phyloP scores from a whole-genome alignment of 345 rosid genomes.

The Xanthoceras sorbifolium region DNA sequence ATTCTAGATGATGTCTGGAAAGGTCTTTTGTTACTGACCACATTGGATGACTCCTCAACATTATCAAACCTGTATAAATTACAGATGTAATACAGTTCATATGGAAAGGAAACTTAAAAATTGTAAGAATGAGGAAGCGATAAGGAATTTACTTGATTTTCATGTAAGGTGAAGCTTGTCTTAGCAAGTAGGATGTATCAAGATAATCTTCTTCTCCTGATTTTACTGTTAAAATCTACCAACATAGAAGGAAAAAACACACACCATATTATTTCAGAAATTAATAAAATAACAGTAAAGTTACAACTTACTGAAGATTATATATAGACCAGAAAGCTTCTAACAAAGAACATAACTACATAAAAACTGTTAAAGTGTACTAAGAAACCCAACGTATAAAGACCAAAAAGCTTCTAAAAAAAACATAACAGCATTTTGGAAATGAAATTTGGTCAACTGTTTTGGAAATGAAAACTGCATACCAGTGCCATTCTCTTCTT shows the following conservation, averaged over 20 bases:
- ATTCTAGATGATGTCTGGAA: slow-evolving; percentile 38
- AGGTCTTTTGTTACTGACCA: slow-evolving; percentile 58
- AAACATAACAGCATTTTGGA: neutral
- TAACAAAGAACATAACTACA: neutral
- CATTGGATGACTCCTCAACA: slow-evolving; percentile 45
- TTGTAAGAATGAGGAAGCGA: slow-evolving; percentile 2
- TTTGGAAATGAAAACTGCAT: slow-evolving; percentile 30
- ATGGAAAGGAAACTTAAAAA: slow-evolving; percentile 14
- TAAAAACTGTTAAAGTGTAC: neutral
- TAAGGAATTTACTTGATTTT: slow-evolving; percentile 61
- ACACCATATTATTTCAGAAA: neutral
- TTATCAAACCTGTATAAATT: slow-evolving; percentile 58
- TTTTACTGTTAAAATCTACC: slow-evolving; percentile 79
- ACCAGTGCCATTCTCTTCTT: slow-evolving; percentile 92
- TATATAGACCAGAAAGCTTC: neutral
- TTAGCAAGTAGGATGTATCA: slow-evolving; percentile 65
- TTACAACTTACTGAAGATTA: neutral
- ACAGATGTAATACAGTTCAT: slow-evolving; percentile 13
- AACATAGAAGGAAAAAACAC: slow-evolving; percentile 10
- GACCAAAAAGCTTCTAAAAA: neutral
- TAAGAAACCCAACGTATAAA: neutral
- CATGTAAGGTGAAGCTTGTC: slow-evolving; percentile 90
- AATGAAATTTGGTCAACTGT: neutral
- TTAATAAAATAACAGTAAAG: neutral
- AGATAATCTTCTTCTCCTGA: slow-evolving; percentile 81